A percentile compares a stretch with the other conserved stretches of the same genome.
These are phyloP conservation scores for Coprinopsis marcescibilis DNA, from an alignment of 768 basidiomycete genomes.

Conservation along the genomic window DNA sequence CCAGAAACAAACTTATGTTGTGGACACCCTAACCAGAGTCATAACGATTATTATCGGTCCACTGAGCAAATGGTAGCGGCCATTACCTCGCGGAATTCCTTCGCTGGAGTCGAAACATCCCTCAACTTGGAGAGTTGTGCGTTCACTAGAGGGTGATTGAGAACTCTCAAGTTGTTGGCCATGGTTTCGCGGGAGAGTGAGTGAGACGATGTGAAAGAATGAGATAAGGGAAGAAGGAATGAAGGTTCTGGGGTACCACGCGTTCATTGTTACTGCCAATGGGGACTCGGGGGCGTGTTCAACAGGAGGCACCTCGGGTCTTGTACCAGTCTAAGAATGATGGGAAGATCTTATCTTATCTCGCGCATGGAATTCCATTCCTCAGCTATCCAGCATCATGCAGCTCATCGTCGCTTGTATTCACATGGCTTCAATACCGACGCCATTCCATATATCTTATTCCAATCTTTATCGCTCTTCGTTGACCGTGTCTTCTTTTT, in stretches of 20 bases:
- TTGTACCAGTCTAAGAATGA: background rate
- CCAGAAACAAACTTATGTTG: slow-evolving; percentile 70
- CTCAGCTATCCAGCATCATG: background rate
- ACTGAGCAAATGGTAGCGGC: background rate
- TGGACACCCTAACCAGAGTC: slow-evolving; percentile 54
- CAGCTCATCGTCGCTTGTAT: slow-evolving; percentile 77
- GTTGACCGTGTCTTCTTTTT: slow-evolving; percentile 46
- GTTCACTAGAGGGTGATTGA: slow-evolving; percentile 70
- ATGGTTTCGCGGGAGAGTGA: slow-evolving; percentile 17
- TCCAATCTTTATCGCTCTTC: slow-evolving; percentile 58
- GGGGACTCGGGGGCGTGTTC: slow-evolving; percentile 1
- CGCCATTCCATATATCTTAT: slow-evolving; percentile 44
- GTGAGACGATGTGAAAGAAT: slow-evolving; percentile 4
- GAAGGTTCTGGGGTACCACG: background rate
- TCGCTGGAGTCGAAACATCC: slow-evolving; percentile 50
- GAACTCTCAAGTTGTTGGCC: slow-evolving; percentile 37
- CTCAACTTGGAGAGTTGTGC: slow-evolving; percentile 70
- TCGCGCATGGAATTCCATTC: too few species aligned
- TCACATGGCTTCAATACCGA: slow-evolving; percentile 80
- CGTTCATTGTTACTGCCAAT: background rate
- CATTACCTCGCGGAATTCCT: slow-evolving; percentile 74
- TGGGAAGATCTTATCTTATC: slow-evolving; percentile 10
- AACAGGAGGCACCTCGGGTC: background rate
- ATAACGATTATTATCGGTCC: background rate
- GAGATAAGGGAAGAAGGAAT: background rate